These are phyloP conservation scores for Penicillium nordicum DNA, from an alignment of 2,329 filamentous ascomycete species.

Conservation along the genomic window DNA sequence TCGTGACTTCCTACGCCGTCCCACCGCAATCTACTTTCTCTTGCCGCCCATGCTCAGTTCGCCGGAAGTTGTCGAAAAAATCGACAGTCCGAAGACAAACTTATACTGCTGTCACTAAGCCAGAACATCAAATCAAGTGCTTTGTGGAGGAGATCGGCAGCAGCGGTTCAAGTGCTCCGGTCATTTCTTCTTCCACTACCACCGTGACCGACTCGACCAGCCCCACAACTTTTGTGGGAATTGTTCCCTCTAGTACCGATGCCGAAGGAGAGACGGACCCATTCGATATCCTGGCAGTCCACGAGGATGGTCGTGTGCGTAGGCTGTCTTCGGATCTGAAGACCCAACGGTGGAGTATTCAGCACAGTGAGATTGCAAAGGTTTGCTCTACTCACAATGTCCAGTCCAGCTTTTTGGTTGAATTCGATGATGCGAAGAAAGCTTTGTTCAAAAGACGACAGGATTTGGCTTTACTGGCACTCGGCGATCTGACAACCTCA, in stretches of 20 bases:
- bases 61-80: slow-evolving; percentile 47
- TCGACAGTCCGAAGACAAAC: slow-evolving; percentile 52
- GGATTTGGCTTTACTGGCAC: slow-evolving; percentile 37
- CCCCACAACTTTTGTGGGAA: slow-evolving; percentile 38
- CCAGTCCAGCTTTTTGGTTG: slow-evolving; percentile 37
- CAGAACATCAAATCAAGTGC: slow-evolving; percentile 52
- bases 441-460: slow-evolving; percentile 40
- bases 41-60: slow-evolving; percentile 57
- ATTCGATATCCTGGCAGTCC: slow-evolving; percentile 43
- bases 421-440: slow-evolving; percentile 43
- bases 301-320: slow-evolving; percentile 44
- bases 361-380: slow-evolving; percentile 34
- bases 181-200: slow-evolving; percentile 41
- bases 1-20: slow-evolving; percentile 59
- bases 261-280: slow-evolving; percentile 28
- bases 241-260: slow-evolving; percentile 30
- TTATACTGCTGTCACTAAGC: slow-evolving; percentile 51
- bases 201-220: slow-evolving; percentile 37
- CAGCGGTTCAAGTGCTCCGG: slow-evolving; percentile 30
- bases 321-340: slow-evolving; percentile 41
- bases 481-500: slow-evolving; percentile 30
- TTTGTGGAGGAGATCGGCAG: slow-evolving; percentile 50
- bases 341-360: slow-evolving; percentile 39
- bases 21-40: slow-evolving; percentile 58
- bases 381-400: slow-evolving; percentile 29